A percentile compares a stretch with the other conserved stretches of the same genome.
phyloP scores from a whole-genome alignment of 768 basidiomycete genomes.

The Russula sp. region DNA sequence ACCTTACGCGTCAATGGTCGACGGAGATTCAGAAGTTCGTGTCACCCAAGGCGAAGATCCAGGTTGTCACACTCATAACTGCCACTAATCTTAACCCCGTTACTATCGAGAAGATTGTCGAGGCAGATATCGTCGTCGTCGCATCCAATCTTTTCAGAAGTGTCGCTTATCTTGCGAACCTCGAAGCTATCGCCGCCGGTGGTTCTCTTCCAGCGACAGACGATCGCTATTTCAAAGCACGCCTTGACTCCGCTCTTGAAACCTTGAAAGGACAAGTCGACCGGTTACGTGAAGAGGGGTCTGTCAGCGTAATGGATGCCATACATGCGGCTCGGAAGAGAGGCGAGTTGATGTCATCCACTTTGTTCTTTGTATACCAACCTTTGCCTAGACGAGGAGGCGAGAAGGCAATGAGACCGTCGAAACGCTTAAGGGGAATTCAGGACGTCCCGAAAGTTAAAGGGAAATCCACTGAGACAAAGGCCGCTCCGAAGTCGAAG shows the following conservation, averaged over 20 bases:
- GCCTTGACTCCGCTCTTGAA: slow-evolving; percentile 60
- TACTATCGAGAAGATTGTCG: slow-evolving; percentile 68
- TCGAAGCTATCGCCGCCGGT: slow-evolving; percentile 65
- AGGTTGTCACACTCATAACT: slow-evolving; percentile 63
- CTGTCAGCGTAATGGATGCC: slow-evolving; percentile 56
- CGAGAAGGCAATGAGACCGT: slow-evolving; percentile 43
- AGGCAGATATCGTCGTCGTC: slow-evolving; percentile 84
- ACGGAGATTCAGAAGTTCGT: slow-evolving; percentile 84
- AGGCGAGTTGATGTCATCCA: slow-evolving; percentile 43
- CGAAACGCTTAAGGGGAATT: slow-evolving; percentile 72
- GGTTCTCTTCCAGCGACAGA: slow-evolving; percentile 66
- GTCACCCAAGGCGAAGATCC: slow-evolving; percentile 48
- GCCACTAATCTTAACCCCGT: slow-evolving; percentile 67
- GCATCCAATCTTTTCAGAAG: slow-evolving; percentile 87
- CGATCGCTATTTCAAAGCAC: slow-evolving; percentile 87
- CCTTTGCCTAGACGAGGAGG: slow-evolving; percentile 48
- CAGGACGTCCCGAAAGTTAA: slow-evolving; percentile 6
- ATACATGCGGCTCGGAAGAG: slow-evolving; percentile 60
- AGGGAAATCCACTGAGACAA: not conserved
- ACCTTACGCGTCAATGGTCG: slow-evolving; percentile 87
- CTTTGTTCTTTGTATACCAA: slow-evolving; percentile 21
- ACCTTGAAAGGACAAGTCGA: slow-evolving; percentile 65
- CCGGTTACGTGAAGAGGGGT: slow-evolving; percentile 61
- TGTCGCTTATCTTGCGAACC: slow-evolving; percentile 68
- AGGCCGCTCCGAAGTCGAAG: slow-evolving; percentile 4